Conservation (phyloP, 345 rosid species). For the Eucalyptus sideroxylon region DNA sequence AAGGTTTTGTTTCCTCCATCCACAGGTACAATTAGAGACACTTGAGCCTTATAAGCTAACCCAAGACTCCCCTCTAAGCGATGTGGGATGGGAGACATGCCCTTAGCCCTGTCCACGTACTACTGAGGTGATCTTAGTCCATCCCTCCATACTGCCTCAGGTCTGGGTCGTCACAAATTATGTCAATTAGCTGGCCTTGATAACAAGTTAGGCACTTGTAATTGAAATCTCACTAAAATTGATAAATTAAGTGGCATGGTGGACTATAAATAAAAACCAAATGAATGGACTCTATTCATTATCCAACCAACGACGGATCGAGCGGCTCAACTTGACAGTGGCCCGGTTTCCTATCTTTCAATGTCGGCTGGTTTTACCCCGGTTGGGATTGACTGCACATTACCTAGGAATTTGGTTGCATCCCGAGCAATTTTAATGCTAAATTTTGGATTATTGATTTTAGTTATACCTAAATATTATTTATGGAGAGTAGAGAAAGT, state of each 20-base stretch:
- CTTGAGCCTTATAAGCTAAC: too few relatives aligned
- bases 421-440: too few relatives aligned
- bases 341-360: neutral
- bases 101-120: too few relatives aligned
- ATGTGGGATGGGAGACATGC: too few relatives aligned
- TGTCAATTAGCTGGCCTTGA: neutral
- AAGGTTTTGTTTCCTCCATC: too few relatives aligned
- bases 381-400: neutral
- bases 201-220: neutral
- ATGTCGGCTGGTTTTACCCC: neutral
- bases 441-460: too few relatives aligned
- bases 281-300: neutral
- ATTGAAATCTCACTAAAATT: neutral
- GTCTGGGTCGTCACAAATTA: neutral
- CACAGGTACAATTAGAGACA: too few relatives aligned
- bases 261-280: neutral
- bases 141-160: accelerated
- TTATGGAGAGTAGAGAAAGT: too few relatives aligned
- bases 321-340: neutral
- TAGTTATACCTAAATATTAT: too few relatives aligned
- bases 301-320: neutral
- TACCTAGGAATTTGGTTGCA: neutral
- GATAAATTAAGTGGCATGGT: neutral
- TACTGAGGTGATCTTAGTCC: too few relatives aligned
- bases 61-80: too few relatives aligned